These are phyloP conservation scores for Phytopythium delawarense DNA, from an alignment of 352 stramenopile species.

Conservation along the genomic window DNA sequence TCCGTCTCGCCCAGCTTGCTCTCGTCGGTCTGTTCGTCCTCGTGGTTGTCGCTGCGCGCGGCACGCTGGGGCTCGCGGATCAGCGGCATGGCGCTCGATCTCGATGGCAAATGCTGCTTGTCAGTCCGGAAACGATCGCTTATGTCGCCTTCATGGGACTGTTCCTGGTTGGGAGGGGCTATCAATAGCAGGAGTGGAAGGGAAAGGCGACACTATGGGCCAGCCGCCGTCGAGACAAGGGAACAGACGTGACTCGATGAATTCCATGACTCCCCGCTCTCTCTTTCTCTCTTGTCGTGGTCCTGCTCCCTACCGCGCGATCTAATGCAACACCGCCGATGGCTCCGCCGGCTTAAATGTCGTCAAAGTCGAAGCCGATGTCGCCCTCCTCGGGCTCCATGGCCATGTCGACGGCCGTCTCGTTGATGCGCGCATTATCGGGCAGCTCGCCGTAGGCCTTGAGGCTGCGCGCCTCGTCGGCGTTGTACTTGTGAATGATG, in stretches of 20 bases:
- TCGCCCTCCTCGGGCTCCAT: slow-evolving; percentile 86
- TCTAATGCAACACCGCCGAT: background rate
- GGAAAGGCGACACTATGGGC: background rate
- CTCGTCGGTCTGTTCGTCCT: slow-evolving; percentile 10
- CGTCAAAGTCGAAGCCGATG: slow-evolving; percentile 89
- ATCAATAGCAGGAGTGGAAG: background rate
- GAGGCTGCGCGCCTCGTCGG: slow-evolving; percentile 96
- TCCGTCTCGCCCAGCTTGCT: slow-evolving; percentile 16
- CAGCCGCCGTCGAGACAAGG: no score
- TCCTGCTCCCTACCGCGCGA: background rate
- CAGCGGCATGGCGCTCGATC: background rate
- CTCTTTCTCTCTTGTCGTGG: slow-evolving; percentile 12
- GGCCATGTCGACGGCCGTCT: slow-evolving; percentile 84
- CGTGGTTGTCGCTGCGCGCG: slow-evolving; percentile 10
- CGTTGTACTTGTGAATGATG: slow-evolving; percentile 99
- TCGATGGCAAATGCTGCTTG: background rate
- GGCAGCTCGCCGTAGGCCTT: slow-evolving; percentile 99
- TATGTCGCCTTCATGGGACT: background rate
- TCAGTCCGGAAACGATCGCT: background rate
- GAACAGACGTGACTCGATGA: background rate
- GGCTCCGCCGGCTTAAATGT: slow-evolving; percentile 61
- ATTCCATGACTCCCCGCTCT: slow-evolving; percentile 1
- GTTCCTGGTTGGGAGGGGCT: background rate
- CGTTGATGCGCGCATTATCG: slow-evolving; percentile 92
- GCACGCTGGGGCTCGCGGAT: background rate